These are phyloP conservation scores for Talaromyces albobiverticillius DNA, from an alignment of 2,329 filamentous ascomycete genomes.

Conservation along the genomic window DNA sequence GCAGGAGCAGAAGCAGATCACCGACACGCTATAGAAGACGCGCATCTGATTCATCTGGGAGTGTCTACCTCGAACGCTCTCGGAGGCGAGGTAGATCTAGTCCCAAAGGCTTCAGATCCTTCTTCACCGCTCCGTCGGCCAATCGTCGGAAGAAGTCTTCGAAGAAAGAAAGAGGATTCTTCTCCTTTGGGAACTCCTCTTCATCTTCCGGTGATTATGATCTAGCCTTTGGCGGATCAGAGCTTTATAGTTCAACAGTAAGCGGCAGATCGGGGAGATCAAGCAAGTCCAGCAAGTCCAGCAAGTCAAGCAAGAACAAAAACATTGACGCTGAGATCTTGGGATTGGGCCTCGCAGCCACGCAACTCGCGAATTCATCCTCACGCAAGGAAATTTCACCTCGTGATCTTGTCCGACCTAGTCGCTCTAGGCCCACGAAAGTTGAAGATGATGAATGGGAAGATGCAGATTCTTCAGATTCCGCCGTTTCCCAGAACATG, in stretches of 20 bases:
- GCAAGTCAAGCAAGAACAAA: constrained; percentile 22
- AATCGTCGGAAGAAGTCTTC: constrained; percentile 47
- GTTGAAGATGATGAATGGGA: constrained; percentile 58
- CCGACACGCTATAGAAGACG: constrained; percentile 25
- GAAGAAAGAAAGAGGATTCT: constrained; percentile 49
- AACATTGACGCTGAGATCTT: constrained; percentile 48
- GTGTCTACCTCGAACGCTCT: constrained; percentile 2
- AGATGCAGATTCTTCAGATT: constrained; percentile 55
- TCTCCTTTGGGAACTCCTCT: constrained; percentile 61
- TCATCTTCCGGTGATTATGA: constrained; percentile 67
- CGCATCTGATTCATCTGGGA: constrained; percentile 49
- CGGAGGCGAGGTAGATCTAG: constrained; percentile 15
- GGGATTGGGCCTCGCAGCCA: constrained; percentile 47
- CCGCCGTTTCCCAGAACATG: constrained; percentile 28
- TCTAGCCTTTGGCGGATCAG: constrained; percentile 65
- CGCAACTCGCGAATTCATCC: constrained; percentile 39
- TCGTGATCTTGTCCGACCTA: constrained; percentile 23
- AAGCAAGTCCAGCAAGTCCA: constrained; percentile 31
- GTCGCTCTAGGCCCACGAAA: not conserved
- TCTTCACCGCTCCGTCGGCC: constrained; percentile 62
- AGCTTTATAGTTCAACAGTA: constrained; percentile 36
- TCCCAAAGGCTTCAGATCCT: constrained; percentile 53
- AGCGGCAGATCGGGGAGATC: constrained; percentile 10
- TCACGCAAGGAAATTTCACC: constrained; percentile 21
- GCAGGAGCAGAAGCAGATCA: constrained; percentile 12